Conservation (phyloP, 495 filamentous ascomycete species). For the Penicillium angulare region DNA sequence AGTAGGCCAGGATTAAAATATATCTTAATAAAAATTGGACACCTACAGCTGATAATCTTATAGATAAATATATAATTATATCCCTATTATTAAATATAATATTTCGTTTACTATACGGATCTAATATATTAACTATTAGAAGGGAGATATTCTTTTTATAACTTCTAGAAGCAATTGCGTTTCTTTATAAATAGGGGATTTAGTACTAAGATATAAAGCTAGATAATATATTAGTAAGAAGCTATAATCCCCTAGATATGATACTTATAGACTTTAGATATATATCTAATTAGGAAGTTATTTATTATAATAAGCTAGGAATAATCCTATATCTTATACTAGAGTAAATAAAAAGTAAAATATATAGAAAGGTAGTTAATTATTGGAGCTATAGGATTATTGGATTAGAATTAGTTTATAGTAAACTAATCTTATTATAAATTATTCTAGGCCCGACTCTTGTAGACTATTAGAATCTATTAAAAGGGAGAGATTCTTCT, state of each 20-base stretch:
- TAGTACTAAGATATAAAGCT: constrained; percentile 90
- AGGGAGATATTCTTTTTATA: neutral
- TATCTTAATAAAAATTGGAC: neutral
- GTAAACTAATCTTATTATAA: too few relatives aligned
- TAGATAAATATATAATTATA: constrained; percentile 2
- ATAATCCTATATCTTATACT: too few relatives aligned
- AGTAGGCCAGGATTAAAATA: neutral
- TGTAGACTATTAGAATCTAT: too few relatives aligned
- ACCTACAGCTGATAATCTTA: neutral
- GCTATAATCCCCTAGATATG: neutral
- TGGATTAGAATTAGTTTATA: too few relatives aligned
- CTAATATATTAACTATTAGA: neutral
- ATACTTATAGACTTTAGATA: constrained; percentile 5
- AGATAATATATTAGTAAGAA: constrained; percentile 55
- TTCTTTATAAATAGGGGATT: constrained; percentile 83
- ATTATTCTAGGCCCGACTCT: too few relatives aligned
- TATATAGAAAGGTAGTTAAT: too few relatives aligned
- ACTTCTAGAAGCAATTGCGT: constrained; percentile 57
- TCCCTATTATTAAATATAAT: neutral
- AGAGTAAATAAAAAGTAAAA: too few relatives aligned
- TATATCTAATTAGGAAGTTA: neutral
- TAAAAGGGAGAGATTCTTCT: too few relatives aligned
- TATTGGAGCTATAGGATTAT: too few relatives aligned
- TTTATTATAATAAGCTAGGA: neutral
- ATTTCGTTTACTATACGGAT: neutral